Evolutionary conservation across 1,284 basidiomycete species (phyloP).

Genomic region (Cutaneotrichosporon dermatis): DNA sequence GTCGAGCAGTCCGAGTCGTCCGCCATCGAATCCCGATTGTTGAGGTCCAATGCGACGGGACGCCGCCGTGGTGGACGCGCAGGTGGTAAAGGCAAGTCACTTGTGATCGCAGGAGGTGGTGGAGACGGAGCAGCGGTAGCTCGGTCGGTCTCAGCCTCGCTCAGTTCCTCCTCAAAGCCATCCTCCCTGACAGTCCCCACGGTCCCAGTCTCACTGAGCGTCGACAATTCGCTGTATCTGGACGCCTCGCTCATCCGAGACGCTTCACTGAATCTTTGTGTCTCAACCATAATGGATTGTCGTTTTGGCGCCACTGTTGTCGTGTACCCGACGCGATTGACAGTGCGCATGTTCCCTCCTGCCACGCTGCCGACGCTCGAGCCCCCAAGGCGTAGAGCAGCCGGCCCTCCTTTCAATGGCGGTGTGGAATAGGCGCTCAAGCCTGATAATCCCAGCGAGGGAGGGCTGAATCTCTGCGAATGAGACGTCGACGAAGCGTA

Average conservation of each 20-base stretch:
- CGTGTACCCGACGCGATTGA: slow-evolving; percentile 1
- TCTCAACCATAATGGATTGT: slow-evolving; percentile 6
- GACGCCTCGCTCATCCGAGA: background rate
- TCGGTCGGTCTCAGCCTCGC: background rate
- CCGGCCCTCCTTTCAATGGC: too few relatives aligned
- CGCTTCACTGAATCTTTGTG: slow-evolving; percentile 4
- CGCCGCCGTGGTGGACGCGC: slow-evolving; percentile 4
- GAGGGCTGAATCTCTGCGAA: too few relatives aligned
- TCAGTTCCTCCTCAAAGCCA: background rate
- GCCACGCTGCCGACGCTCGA: background rate
- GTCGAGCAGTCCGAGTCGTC: background rate
- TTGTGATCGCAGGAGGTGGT: background rate
- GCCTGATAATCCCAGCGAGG: too few relatives aligned
- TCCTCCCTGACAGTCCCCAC: slow-evolving; percentile 1
- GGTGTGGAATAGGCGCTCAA: background rate
- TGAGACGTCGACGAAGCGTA: too few relatives aligned
- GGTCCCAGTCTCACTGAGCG: background rate
- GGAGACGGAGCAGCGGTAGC: background rate
- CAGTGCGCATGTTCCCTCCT: background rate
- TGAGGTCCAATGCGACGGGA: background rate
- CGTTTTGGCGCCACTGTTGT: slow-evolving; percentile 3
- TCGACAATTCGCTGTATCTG: background rate
- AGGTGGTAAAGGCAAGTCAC: background rate
- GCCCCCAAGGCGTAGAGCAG: background rate
- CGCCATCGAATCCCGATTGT: background rate